Evolutionary conservation across 495 filamentous ascomycete genomes (phyloP).

Genomic region (Lentithecium fluviatile): DNA sequence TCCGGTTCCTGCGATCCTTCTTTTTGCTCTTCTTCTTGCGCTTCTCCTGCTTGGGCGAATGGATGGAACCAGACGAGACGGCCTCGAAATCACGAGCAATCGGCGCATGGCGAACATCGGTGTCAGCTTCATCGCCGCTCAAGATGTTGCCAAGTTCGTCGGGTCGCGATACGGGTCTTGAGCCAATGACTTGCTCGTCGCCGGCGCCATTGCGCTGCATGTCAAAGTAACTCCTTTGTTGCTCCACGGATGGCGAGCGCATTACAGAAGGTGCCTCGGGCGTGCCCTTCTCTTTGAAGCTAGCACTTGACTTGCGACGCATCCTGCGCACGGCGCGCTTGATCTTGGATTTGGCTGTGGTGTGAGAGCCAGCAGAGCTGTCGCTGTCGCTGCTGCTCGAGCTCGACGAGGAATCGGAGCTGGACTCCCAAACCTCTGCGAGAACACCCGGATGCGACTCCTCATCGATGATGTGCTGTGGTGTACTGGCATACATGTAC

Average conservation of each 20-base stretch:
- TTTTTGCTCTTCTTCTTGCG: conserved; percentile 37
- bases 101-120: conserved; percentile 40
- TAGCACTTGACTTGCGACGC: conserved; percentile 70
- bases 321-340: conserved; percentile 66
- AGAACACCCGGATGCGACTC: conserved; percentile 80
- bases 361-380: conserved; percentile 65
- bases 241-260: conserved; percentile 45
- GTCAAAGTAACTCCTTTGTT: conserved; percentile 27
- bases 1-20: conserved; percentile 43
- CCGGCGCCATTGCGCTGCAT: conserved; percentile 11
- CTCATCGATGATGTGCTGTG: conserved; percentile 85
- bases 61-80: conserved; percentile 25
- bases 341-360: conserved; percentile 66
- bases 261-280: conserved; percentile 45
- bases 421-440: conserved; percentile 73
- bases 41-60: conserved; percentile 21
- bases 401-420: conserved; percentile 55
- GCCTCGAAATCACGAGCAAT: conserved; percentile 50
- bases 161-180: conserved; percentile 22
- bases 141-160: conserved; percentile 41
- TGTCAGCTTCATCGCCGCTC: conserved; percentile 53
- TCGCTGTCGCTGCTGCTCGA: conserved; percentile 66
- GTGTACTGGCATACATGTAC: conserved; percentile 87
- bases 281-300: conserved; percentile 65
- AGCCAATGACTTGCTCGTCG: conserved; percentile 11